Evolutionary conservation across 2,329 filamentous ascomycete genomes (phyloP).

Genomic region (Thielaviopsis euricoi): DNA sequence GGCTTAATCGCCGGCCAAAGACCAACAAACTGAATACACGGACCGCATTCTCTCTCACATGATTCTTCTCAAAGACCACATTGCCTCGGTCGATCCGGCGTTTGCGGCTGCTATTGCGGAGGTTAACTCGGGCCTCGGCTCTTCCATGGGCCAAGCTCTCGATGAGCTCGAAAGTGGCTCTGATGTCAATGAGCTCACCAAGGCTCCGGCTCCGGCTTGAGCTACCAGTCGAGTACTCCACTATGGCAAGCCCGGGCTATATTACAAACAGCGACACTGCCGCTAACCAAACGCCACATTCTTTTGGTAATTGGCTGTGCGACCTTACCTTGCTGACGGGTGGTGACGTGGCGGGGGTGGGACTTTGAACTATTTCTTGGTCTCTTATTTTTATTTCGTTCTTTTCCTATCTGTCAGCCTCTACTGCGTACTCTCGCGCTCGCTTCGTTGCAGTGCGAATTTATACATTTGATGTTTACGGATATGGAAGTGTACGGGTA

Average conservation of each 20-base stretch:
- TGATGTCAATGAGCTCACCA: background rate
- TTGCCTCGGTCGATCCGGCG: conserved; percentile 1
- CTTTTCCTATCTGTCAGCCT: too few relatives aligned
- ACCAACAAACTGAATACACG: conserved; percentile 6
- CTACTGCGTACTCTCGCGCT: too few relatives aligned
- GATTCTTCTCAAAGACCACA: background rate
- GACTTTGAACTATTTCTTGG: too few relatives aligned
- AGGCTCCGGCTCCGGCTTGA: background rate
- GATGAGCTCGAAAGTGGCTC: background rate
- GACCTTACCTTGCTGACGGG: too few relatives aligned
- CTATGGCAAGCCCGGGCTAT: background rate
- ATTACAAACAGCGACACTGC: background rate
- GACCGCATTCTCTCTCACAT: conserved; percentile 1
- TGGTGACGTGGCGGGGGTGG: too few relatives aligned
- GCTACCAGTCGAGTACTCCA: background rate
- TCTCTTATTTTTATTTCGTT: too few relatives aligned
- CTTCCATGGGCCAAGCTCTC: background rate
- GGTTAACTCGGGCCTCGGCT: background rate
- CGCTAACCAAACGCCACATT: too few relatives aligned
- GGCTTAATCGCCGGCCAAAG: conserved; percentile 6
- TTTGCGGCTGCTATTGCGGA: conserved; percentile 3
- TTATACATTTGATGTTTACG: background rate
- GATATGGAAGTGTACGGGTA: background rate
- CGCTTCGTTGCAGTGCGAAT: too few relatives aligned
- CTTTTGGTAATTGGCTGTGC: too few relatives aligned